Evolutionary conservation across 2,329 filamentous ascomycete genomes (phyloP), one percentile per base, ranked within the genome.

Genomic region (Calonectria pauciramosa): DNA sequence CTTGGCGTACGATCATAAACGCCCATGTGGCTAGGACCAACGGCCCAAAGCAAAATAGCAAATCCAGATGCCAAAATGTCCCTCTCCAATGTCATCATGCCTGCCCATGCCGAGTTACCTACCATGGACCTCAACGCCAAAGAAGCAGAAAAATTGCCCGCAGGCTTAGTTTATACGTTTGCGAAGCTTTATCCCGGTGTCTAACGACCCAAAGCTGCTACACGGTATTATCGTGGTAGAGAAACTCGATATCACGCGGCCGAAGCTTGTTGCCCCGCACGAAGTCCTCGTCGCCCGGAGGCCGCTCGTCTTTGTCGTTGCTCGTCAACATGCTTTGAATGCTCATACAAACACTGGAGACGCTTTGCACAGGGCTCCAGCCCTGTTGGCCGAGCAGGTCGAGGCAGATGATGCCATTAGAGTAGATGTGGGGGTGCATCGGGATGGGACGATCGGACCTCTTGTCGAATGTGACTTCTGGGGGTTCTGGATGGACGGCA

Each of bases 311-410:
- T 86, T 96, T 96, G 14, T 92, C 94, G 84, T 99, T 99, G 75
- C 96, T 96, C 1, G 97, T 98, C 82, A 99, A 86, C 97, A 99
- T 99, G 87, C 95, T 98, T 86, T 99, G 97, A 70, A 99, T 91
- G 85, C 95, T 98, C 91, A 99, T 97, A 88, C 96, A 98, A 32
- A 99, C 93, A 82, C 94, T 98, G 88, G 99, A 96, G 11, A 98
- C 97, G 73, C 96, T 98, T 84, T 99, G 97, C 0, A 99, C 96
- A 0, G 97, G 97, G 63, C 94, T 97, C 97, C 97, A 99, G 71
- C 97, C 97, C 77, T 95, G 93, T 13, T 91, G 89, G 68, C 95
- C 95, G 11, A 99, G 92, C 1, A 99, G 91, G 81, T 99, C 97
- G 64, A 99, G 93, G 82, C 97, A 99, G 83, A 99, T 99, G 85